Conservation (phyloP, 208 protist genomes). For the Leishmania amazonensis region DNA sequence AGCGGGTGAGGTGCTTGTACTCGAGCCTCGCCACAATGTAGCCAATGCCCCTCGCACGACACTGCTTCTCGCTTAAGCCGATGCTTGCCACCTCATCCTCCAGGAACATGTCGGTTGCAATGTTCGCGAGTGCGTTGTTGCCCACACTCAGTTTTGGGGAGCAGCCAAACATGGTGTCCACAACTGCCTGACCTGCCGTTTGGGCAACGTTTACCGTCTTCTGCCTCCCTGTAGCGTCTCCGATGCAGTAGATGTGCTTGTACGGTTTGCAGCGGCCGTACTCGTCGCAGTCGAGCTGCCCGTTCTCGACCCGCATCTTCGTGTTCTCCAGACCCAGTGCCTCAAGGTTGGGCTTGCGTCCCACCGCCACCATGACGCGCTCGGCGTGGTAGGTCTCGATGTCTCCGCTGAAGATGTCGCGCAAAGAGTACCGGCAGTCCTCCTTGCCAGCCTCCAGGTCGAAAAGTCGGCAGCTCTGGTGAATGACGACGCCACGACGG, state of each 20-base stretch:
- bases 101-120: constrained; percentile 59
- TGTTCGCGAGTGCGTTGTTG: constrained; percentile 32
- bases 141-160: constrained; percentile 27
- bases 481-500: constrained; percentile 51
- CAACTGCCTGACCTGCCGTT: constrained; percentile 42
- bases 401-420: constrained; percentile 28
- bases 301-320: constrained; percentile 49
- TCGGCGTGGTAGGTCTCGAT: constrained; percentile 61
- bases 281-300: constrained; percentile 43
- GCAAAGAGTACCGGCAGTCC: constrained; percentile 57
- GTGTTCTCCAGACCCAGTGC: constrained; percentile 64
- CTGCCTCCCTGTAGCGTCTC: constrained; percentile 45
- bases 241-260: constrained; percentile 77
- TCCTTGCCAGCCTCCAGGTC: constrained; percentile 43
- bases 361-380: constrained; percentile 58
- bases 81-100: constrained; percentile 67
- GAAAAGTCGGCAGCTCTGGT: constrained; percentile 58
- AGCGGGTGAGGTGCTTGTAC: constrained; percentile 48
- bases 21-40: constrained; percentile 58
- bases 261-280: constrained; percentile 63
- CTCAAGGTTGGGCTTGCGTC: constrained; percentile 50
- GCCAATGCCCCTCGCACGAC: constrained; percentile 39
- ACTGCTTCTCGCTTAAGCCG: constrained; percentile 72
- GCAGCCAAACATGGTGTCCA: constrained; percentile 69
- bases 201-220: constrained; percentile 53